These are phyloP conservation scores for Fusarium beomiforme DNA, from an alignment of 2,329 filamentous ascomycete species.

Conservation along the genomic window DNA sequence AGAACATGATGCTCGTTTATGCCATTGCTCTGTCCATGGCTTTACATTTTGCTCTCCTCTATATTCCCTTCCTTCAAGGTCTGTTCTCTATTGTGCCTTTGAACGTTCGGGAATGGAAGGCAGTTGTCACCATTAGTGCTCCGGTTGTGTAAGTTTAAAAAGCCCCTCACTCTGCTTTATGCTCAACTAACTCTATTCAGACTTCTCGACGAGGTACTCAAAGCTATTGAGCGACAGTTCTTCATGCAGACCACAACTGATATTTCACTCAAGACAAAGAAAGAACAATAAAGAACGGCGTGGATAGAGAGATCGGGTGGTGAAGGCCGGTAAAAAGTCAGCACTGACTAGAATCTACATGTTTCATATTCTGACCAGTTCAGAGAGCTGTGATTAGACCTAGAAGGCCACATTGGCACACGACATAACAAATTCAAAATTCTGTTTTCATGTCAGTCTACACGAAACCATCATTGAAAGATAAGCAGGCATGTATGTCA, in stretches of 20 bases:
- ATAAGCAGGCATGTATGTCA: background rate
- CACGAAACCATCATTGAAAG: background rate
- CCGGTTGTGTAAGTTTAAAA: slow-evolving; percentile 83
- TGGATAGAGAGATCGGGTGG: slow-evolving; percentile 20
- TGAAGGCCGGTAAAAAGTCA: slow-evolving; percentile 36
- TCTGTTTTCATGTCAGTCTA: slow-evolving; percentile 10
- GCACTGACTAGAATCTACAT: slow-evolving; percentile 45
- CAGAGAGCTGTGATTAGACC: slow-evolving; percentile 31
- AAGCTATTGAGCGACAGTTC: slow-evolving; percentile 76
- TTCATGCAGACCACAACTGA: slow-evolving; percentile 65
- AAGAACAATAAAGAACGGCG: slow-evolving; percentile 57
- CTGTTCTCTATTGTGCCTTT: slow-evolving; percentile 93
- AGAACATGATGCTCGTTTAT: slow-evolving; percentile 98
- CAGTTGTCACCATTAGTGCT: slow-evolving; percentile 86
- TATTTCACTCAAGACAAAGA: slow-evolving; percentile 58
- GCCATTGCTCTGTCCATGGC: slow-evolving; percentile 93
- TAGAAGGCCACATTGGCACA: slow-evolving; percentile 35
- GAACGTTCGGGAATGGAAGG: slow-evolving; percentile 89
- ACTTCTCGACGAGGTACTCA: slow-evolving; percentile 85
- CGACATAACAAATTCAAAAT: slow-evolving; percentile 19
- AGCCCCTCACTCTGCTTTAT: background rate
- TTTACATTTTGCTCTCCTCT: slow-evolving; percentile 92
- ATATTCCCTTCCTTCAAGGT: slow-evolving; percentile 86
- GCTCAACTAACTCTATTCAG: slow-evolving; percentile 54
- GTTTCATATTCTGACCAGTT: slow-evolving; percentile 37